Evolutionary conservation across 2,329 filamentous ascomycete genomes (phyloP), one percentile per base, ranked within the genome.

Genomic region (Neonectria neomacrospora): DNA sequence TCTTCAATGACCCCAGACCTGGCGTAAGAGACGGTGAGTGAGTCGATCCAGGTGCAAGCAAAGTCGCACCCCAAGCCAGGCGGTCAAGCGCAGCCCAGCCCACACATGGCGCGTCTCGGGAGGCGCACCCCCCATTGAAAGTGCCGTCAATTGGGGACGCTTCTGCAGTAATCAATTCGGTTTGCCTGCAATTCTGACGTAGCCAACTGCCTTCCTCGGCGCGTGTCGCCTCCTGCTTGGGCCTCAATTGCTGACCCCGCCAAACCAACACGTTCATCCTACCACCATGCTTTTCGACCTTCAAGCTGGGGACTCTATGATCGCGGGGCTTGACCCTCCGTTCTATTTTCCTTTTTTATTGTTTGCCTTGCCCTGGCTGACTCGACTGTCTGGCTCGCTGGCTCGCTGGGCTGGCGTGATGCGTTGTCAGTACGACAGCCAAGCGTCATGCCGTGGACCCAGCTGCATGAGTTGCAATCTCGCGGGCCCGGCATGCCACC

Each of bases 391-490:
- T 62, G 58, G 44, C 34, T 50, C n/a, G 48, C 28, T 41, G 16
- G 58, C 56, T 54, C 22, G 34, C 34, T 37, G 51, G 44, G 39
- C 37, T 48, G 48, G 37, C 39, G 54, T 52, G 68, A 73, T 72
- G 70, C 64, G 70, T 67, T 72, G 70, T 72, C 70, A 70, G 70
- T 71, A 64, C 64, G 47, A 72, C 68, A 55, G 59, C 44, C 32
- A 20, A 54, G 54, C 52, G 50, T 58, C 55, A 71, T 72, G 69
- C 59, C 67, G 69, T 69, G 70, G 70, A 66, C 63, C 70, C 67
- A 72, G 51, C 58, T 70, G 69, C 70, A 72, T 72, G 58, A 67
- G 61, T 58, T 54, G 62, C 61, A 73, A 71, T 73, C 60, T 70
- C 64, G 67, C 54, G 58, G 63, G 48, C 11, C 54, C 34, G 28